These are phyloP conservation scores for Acorus gramineus DNA, from an alignment of 106 monocot genomes.

Conservation along the genomic window DNA sequence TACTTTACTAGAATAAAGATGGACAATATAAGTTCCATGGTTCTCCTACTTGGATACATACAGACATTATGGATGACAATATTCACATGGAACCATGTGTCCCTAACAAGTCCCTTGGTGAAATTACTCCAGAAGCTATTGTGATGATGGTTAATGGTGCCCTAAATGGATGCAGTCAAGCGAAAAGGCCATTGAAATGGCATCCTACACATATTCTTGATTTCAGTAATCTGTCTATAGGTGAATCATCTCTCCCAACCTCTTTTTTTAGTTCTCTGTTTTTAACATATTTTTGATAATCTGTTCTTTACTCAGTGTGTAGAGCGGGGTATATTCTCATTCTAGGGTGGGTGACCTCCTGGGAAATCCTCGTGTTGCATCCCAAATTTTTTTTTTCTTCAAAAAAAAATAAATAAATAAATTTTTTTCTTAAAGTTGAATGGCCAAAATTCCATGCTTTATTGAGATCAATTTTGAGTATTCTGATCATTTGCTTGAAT, in stretches of 20 bases:
- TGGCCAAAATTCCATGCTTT: too few species aligned
- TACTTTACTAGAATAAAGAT: constrained; percentile 38
- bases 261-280: background rate
- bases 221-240: constrained; percentile 67
- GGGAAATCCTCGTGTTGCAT: too few species aligned
- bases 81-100: constrained; percentile 48
- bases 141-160: constrained; percentile 9
- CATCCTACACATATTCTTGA: constrained; percentile 71
- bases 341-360: too few species aligned
- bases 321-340: too few species aligned
- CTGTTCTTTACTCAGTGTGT: background rate
- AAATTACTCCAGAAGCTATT: constrained; percentile 13
- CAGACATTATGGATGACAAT: constrained; percentile 98
- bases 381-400: too few species aligned
- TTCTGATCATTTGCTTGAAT: too few species aligned
- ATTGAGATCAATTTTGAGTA: too few species aligned
- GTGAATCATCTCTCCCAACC: constrained; percentile 17
- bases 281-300: background rate
- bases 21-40: constrained; percentile 9
- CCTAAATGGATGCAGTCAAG: constrained; percentile 13
- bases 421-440: too few species aligned
- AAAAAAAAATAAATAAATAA: too few species aligned
- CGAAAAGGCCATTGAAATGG: constrained; percentile 22
- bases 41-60: constrained; percentile 80
- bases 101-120: constrained; percentile 2